These are phyloP conservation scores for Metschnikowia cerradonensis DNA, from an alignment of 805 yeast species.

Conservation along the genomic window DNA sequence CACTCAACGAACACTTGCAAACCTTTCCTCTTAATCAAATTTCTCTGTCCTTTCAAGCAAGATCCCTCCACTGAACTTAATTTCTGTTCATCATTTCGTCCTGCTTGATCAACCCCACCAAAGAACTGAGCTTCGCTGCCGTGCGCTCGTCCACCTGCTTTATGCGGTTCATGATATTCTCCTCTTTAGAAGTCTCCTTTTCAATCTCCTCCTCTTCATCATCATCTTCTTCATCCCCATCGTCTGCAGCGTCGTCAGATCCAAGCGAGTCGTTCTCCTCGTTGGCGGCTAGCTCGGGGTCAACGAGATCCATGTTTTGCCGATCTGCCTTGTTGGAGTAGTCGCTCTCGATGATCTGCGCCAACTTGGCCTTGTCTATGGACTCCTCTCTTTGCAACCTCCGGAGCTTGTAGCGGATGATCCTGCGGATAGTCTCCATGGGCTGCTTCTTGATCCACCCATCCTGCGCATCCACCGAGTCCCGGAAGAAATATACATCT, in stretches of 20 bases:
- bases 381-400: conserved; percentile 52
- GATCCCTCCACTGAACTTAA: no score
- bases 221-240: conserved; percentile 17
- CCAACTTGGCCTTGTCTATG: conserved; percentile 39
- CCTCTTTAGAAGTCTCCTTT: conserved; percentile 9
- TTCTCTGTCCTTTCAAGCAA: no score
- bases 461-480: conserved; percentile 46
- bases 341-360: conserved; percentile 41
- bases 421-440: conserved; percentile 59
- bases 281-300: conserved; percentile 14
- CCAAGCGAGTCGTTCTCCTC: conserved; percentile 10
- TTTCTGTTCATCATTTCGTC: conserved; percentile 9
- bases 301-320: background rate
- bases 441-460: conserved; percentile 78
- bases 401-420: conserved; percentile 68
- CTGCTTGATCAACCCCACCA: conserved; percentile 40
- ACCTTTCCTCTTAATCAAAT: no score
- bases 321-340: conserved; percentile 23
- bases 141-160: conserved; percentile 34
- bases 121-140: conserved; percentile 24
- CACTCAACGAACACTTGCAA: no score
- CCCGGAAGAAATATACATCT: conserved; percentile 31
- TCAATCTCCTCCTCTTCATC: conserved; percentile 21
- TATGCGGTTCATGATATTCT: conserved; percentile 31
- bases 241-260: conserved; percentile 21